Conservation (phyloP, 441 rosid genomes). For the Pelargonium cotyledonis region DNA sequence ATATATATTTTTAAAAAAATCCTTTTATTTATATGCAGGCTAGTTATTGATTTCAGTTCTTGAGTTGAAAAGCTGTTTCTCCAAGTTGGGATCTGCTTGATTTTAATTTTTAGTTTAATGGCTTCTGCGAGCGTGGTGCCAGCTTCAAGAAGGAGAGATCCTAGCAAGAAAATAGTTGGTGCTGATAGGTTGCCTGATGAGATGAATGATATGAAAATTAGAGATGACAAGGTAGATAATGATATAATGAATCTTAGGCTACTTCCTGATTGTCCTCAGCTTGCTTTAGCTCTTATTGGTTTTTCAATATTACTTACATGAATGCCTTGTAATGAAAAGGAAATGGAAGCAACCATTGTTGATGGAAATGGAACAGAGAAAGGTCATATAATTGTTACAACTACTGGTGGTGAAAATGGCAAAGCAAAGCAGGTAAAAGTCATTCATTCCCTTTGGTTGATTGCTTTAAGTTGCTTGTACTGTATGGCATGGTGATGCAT, state of each 20-base stretch:
- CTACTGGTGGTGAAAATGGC: constrained; percentile 63
- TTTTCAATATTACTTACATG: constrained; percentile 3
- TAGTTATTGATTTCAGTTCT: too few relatives aligned
- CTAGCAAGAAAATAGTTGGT: constrained; percentile 40
- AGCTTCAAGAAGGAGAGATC: constrained; percentile 45
- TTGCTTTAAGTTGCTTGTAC: background rate
- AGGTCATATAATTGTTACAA: constrained; percentile 65
- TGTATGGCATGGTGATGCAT: constrained; percentile 7
- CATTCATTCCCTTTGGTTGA: background rate
- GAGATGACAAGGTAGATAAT: constrained; percentile 66
- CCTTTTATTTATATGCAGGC: too few relatives aligned
- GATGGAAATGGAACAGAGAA: constrained; percentile 61
- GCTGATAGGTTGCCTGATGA: constrained; percentile 77
- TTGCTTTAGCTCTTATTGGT: background rate
- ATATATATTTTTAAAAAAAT: too few relatives aligned
- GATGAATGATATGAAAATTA: constrained; percentile 87
- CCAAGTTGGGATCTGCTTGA: too few relatives aligned
- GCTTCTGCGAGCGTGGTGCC: constrained; percentile 55
- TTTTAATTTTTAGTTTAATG: constrained; percentile 29
- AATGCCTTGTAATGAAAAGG: constrained; percentile 32
- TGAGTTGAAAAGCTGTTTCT: too few relatives aligned
- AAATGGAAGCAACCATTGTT: constrained; percentile 55
- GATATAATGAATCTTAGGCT: background rate
- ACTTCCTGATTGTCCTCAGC: background rate
- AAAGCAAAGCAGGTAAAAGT: constrained; percentile 57